phyloP scores from a whole-genome alignment of 371 early-diverging fungal species.

The Saksenaea oblongispora region DNA sequence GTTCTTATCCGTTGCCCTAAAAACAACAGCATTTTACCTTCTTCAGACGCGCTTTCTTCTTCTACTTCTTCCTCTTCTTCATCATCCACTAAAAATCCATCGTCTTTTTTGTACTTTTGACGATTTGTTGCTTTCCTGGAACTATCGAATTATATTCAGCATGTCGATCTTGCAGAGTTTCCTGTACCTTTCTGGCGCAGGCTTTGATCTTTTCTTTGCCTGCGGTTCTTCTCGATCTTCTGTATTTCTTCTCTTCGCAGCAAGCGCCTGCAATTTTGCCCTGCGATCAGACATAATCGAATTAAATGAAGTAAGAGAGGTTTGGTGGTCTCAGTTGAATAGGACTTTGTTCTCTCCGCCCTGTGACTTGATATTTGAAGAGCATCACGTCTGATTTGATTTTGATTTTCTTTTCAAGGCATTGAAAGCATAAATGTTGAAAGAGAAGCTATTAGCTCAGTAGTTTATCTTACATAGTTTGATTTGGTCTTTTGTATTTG shows the following conservation, averaged over 20 bases:
- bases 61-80: constrained; percentile 25
- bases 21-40: not conserved
- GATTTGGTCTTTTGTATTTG: too few relatives aligned
- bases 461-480: too few relatives aligned
- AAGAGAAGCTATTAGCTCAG: too few relatives aligned
- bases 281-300: constrained; percentile 22
- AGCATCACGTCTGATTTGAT: too few relatives aligned
- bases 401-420: too few relatives aligned
- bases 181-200: not conserved
- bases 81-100: constrained; percentile 17
- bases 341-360: too few relatives aligned
- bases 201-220: constrained; percentile 12
- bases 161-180: constrained; percentile 4
- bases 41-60: constrained; percentile 12
- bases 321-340: too few relatives aligned
- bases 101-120: constrained; percentile 10
- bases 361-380: too few relatives aligned
- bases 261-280: constrained; percentile 21
- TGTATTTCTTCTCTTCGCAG: constrained; percentile 15
- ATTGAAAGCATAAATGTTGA: too few relatives aligned
- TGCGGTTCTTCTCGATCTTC: constrained; percentile 10
- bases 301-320: not conserved
- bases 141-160: not conserved
- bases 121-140: not conserved
- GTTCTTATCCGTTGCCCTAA: not conserved